These are phyloP conservation scores for Gloeophyllum trabeum DNA, from an alignment of 768 basidiomycete genomes.

Conservation along the genomic window DNA sequence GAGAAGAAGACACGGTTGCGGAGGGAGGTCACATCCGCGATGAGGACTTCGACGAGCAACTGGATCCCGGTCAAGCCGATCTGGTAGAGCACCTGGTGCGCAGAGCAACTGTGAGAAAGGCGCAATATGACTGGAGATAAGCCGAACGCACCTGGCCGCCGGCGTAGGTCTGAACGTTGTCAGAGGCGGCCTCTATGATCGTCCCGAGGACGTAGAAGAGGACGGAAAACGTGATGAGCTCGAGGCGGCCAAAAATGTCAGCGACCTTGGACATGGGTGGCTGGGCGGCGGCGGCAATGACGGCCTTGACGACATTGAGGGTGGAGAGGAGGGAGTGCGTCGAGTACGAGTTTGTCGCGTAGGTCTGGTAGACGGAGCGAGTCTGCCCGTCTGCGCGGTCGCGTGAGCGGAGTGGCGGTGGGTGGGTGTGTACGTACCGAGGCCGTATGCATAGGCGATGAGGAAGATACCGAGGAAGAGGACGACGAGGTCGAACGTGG, in stretches of 20 bases:
- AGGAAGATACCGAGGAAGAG: conserved; percentile 4
- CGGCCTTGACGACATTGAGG: conserved; percentile 2
- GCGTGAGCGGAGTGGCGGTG: too few species aligned
- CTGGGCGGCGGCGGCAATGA: conserved; percentile 4
- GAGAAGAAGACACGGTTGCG: conserved; percentile 4
- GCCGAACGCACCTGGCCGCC: too few species aligned
- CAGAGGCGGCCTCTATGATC: conserved; percentile 1
- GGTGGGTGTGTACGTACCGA: conserved; percentile 1
- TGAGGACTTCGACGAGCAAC: conserved; percentile 3
- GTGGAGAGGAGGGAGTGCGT: conserved; percentile 3
- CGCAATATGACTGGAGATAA: too few species aligned
- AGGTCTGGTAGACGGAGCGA: neutral
- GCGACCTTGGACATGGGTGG: conserved; percentile 3
- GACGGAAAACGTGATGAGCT: neutral
- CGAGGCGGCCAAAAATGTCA: conserved; percentile 4
- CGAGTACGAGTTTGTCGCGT: conserved; percentile 3
- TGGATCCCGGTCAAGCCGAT: conserved; percentile 2
- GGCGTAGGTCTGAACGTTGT: neutral
- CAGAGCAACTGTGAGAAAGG: neutral
- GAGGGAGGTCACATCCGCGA: conserved; percentile 2
- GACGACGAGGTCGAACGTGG: conserved; percentile 1
- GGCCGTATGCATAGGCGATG: conserved; percentile 2
- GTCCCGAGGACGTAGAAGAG: conserved; percentile 4
- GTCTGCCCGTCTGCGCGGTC: too few species aligned
- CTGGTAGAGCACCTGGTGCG: too few species aligned